Evolutionary conservation across 2,329 filamentous ascomycete genomes (phyloP).

Genomic region (Anisogramma anomala): DNA sequence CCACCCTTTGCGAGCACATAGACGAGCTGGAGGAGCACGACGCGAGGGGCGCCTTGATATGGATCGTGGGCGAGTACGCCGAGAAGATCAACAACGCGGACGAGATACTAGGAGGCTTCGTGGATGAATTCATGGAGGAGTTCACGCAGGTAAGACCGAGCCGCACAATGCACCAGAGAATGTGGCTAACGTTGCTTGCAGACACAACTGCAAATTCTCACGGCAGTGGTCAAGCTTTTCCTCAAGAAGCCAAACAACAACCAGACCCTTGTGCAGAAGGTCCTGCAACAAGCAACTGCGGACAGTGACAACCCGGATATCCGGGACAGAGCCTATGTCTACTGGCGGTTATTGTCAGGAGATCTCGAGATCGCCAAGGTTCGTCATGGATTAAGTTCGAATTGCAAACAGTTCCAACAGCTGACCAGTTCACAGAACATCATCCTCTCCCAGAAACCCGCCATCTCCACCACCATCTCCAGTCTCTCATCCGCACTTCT

Average conservation of each 20-base stretch:
- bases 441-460: conserved; percentile 84
- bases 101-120: conserved; percentile 81
- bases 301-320: conserved; percentile 98
- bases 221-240: conserved; percentile 94
- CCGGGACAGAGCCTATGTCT: conserved; percentile 91
- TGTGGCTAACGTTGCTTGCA: conserved; percentile 26
- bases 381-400: conserved; percentile 18
- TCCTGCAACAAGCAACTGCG: conserved; percentile 81
- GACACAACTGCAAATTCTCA: conserved; percentile 97
- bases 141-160: conserved; percentile 70
- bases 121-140: conserved; percentile 90
- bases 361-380: conserved; percentile 85
- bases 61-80: conserved; percentile 98
- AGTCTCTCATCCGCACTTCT: conserved; percentile 73
- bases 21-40: conserved; percentile 93
- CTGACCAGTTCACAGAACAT: conserved; percentile 49
- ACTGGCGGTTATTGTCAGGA: conserved; percentile 91
- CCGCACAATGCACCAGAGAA: too few relatives aligned
- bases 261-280: conserved; percentile 84
- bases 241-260: conserved; percentile 90
- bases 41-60: conserved; percentile 82
- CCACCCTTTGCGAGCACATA: conserved; percentile 89
- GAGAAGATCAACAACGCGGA: conserved; percentile 99
- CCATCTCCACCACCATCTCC: conserved; percentile 88
- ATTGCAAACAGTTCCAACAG: neutral